phyloP scores from a whole-genome alignment of 2,329 filamentous ascomycete genomes.

The Ophioceras dolichostomum region DNA sequence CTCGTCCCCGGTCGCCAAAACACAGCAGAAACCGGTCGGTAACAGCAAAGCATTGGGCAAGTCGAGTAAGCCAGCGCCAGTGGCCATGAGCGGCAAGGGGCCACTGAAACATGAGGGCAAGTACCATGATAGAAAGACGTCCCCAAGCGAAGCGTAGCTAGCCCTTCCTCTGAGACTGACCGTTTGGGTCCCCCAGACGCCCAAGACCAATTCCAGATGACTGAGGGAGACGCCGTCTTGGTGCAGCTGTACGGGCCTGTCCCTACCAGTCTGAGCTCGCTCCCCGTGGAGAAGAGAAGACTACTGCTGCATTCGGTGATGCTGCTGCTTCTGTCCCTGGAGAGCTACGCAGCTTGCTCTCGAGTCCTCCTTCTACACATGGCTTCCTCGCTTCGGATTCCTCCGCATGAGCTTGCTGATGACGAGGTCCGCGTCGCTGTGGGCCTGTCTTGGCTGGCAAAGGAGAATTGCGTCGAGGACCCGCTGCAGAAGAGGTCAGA shows the following conservation, averaged over 20 bases:
- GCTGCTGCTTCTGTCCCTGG: conserved; percentile 60
- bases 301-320: conserved; percentile 62
- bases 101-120: conserved; percentile 10
- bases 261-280: conserved; percentile 45
- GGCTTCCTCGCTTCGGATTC: conserved; percentile 58
- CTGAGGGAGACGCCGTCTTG: conserved; percentile 33
- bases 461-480: conserved; percentile 51
- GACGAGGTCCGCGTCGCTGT: conserved; percentile 67
- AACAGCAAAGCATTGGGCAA: too few relatives aligned
- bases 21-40: too few relatives aligned
- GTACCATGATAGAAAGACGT: not conserved
- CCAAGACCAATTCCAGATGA: not conserved
- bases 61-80: too few relatives aligned
- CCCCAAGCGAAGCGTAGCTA: not conserved
- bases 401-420: conserved; percentile 48
- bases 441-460: conserved; percentile 63
- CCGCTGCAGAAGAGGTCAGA: conserved; percentile 46
- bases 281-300: conserved; percentile 48
- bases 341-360: conserved; percentile 66
- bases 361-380: conserved; percentile 59
- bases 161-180: too few relatives aligned
- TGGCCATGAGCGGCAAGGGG: too few relatives aligned
- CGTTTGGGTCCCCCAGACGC: too few relatives aligned
- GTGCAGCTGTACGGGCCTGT: conserved; percentile 43
- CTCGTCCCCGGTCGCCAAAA: too few relatives aligned